Evolutionary conservation across 1,284 basidiomycete genomes (phyloP).

Genomic region (Microbotryum saponariae): DNA sequence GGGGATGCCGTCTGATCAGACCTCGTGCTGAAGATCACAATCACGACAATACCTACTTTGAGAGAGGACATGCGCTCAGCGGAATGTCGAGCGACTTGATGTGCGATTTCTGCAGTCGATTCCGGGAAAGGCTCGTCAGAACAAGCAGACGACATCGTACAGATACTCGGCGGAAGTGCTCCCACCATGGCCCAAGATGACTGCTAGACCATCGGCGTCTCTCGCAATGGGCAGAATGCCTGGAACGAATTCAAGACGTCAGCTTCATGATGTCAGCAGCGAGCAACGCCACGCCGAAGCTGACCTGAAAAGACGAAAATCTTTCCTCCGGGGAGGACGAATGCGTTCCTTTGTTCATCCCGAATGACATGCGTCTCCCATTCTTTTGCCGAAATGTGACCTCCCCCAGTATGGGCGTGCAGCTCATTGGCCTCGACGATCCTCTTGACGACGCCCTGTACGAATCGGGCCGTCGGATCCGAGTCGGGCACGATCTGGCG

Average conservation of each 20-base stretch:
- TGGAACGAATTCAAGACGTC: constrained; percentile 34
- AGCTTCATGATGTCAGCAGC: too few species aligned
- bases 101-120: constrained; percentile 63
- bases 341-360: constrained; percentile 40
- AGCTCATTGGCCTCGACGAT: constrained; percentile 61
- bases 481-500: constrained; percentile 57
- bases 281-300: background rate
- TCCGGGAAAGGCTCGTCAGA: too few species aligned
- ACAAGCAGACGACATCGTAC: background rate
- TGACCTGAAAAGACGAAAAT: constrained; percentile 67
- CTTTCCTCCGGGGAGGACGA: constrained; percentile 48
- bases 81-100: constrained; percentile 71
- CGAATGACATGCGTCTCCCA: constrained; percentile 36
- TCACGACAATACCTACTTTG: constrained; percentile 19
- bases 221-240: constrained; percentile 67
- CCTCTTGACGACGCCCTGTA: constrained; percentile 61
- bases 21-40: background rate
- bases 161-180: constrained; percentile 6
- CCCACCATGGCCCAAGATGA: constrained; percentile 76
- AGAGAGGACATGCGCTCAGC: constrained; percentile 50
- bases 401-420: constrained; percentile 36
- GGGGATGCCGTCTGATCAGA: constrained; percentile 46
- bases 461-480: constrained; percentile 59
- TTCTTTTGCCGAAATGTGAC: constrained; percentile 34
- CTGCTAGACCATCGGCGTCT: constrained; percentile 75